Evolutionary conservation across 257 asterid genomes (phyloP).

Genomic region (Plantago ovata): DNA sequence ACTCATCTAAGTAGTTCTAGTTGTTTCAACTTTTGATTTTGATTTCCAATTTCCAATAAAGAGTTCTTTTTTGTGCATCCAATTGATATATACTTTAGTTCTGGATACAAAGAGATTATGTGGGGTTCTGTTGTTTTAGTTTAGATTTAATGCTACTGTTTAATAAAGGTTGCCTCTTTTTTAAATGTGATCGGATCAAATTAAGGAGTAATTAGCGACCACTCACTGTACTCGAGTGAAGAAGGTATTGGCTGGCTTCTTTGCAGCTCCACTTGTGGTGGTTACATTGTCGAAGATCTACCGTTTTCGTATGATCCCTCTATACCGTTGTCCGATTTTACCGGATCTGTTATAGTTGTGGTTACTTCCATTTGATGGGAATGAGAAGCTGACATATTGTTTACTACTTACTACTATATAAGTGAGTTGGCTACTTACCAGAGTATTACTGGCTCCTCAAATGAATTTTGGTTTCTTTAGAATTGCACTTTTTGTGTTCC

Average conservation of each 20-base stretch:
- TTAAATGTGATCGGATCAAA: slow-evolving; percentile 20
- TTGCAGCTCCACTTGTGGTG: slow-evolving; percentile 21
- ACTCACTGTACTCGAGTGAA: slow-evolving; percentile 16
- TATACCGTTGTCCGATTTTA: background rate
- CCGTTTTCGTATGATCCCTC: slow-evolving; percentile 2
- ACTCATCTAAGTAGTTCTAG: slow-evolving; percentile 20
- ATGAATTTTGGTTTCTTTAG: background rate
- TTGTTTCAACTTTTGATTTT: slow-evolving; percentile 33
- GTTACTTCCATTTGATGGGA: slow-evolving; percentile 17
- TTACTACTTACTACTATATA: background rate
- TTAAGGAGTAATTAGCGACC: slow-evolving; percentile 20
- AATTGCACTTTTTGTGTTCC: slow-evolving; percentile 11
- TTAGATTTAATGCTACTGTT: slow-evolving; percentile 21
- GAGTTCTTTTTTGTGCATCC: slow-evolving; percentile 11
- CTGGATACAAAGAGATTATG: slow-evolving; percentile 26
- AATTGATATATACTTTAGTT: slow-evolving; percentile 20
- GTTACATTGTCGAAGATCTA: slow-evolving; percentile 44
- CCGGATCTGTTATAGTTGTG: slow-evolving; percentile 2
- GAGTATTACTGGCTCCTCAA: too few species aligned
- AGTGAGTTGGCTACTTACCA: background rate
- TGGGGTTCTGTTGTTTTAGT: slow-evolving; percentile 27
- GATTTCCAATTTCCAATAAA: slow-evolving; percentile 9
- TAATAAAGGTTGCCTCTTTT: slow-evolving; percentile 18
- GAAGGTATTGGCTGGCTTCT: slow-evolving; percentile 28
- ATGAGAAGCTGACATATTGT: background rate